A percentile compares a stretch with the other conserved stretches of the same genome.
phyloP scores from a whole-genome alignment of 2,329 filamentous ascomycete genomes.

The Colletotrichum sp. region DNA sequence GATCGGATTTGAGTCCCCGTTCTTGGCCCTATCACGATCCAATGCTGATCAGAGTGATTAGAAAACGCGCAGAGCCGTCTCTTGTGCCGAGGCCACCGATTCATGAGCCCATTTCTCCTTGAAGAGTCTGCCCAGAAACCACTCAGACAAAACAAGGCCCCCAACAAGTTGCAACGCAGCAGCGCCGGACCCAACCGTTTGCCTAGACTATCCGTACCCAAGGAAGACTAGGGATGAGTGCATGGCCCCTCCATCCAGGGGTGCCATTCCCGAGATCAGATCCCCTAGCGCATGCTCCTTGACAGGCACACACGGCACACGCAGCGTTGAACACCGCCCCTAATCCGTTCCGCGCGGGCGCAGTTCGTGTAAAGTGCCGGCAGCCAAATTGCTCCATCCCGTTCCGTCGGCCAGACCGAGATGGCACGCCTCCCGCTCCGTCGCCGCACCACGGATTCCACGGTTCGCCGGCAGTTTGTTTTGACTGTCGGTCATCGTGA shows the following conservation, averaged over 20 bases:
- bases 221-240: neutral
- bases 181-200: neutral
- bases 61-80: neutral
- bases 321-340: neutral
- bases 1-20: neutral
- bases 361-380: neutral
- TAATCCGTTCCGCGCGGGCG: neutral
- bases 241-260: neutral
- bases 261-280: neutral
- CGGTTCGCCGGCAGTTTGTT: neutral
- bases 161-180: neutral
- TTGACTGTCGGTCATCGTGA: neutral
- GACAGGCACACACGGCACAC: neutral
- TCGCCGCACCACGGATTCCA: neutral
- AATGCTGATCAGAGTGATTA: neutral
- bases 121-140: neutral
- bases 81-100: neutral
- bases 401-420: constrained; percentile 13
- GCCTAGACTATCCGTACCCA: neutral
- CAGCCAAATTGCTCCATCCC: neutral
- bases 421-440: neutral
- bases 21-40: neutral
- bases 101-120: neutral
- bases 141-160: neutral
- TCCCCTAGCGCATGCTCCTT: neutral